These are phyloP conservation scores for Solanum etuberosum DNA, from an alignment of 257 asterid genomes.

Conservation along the genomic window DNA sequence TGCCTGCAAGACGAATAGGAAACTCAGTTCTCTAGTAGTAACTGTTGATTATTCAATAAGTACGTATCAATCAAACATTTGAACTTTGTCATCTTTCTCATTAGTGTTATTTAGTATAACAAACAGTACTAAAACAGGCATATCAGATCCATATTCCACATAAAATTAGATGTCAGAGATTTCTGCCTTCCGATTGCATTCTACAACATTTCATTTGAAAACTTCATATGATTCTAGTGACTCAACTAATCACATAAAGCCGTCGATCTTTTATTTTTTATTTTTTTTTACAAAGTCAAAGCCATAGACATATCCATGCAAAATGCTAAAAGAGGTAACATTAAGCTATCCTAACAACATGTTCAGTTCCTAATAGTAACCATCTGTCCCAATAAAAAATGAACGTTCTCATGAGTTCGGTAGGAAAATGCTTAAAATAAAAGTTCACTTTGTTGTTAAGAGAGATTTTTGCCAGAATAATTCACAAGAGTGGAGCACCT, in stretches of 20 bases:
- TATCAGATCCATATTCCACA: background rate
- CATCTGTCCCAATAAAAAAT: background rate
- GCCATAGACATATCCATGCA: background rate
- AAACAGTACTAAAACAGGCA: background rate
- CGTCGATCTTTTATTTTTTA: background rate
- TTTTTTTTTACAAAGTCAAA: background rate
- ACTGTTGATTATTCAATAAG: background rate
- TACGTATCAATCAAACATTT: background rate
- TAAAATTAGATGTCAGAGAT: background rate
- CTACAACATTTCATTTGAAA: background rate
- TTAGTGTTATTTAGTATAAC: background rate
- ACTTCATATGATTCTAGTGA: background rate
- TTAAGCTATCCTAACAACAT: background rate
- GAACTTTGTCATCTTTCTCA: background rate
- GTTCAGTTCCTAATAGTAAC: background rate
- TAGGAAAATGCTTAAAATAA: background rate
- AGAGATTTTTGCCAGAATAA: background rate
- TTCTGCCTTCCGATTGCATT: background rate
- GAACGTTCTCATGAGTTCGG: background rate
- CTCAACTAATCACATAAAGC: background rate
- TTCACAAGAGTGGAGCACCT: background rate
- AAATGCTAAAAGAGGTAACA: background rate
- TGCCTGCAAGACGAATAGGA: constrained; percentile 40
- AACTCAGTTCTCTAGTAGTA: background rate
- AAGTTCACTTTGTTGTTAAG: background rate